These are phyloP conservation scores for Magnolia kwangsiensis DNA, from an alignment of 164 flowering plant species.

Conservation along the genomic window DNA sequence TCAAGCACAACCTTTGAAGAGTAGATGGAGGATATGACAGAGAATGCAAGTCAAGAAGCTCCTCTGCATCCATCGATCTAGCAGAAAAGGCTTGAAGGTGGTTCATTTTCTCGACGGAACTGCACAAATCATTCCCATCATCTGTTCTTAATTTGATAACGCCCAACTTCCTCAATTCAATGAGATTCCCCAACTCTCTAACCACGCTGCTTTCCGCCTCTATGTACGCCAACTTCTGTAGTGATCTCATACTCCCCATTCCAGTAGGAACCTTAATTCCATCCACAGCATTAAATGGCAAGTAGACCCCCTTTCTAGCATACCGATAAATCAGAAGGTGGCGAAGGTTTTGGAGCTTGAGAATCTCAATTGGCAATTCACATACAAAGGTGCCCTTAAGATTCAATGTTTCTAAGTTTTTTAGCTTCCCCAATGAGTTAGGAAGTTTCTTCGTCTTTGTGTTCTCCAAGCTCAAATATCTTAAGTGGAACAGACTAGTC, in stretches of 20 bases:
- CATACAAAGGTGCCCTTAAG: conserved; percentile 5
- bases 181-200: conserved; percentile 6
- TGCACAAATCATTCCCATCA: conserved; percentile 6
- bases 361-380: conserved; percentile 10
- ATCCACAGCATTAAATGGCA: background rate
- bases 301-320: background rate
- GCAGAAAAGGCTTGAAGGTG: conserved; percentile 1
- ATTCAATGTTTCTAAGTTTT: conserved; percentile 8
- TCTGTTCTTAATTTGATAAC: background rate
- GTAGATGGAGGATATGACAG: background rate
- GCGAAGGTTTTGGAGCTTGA: conserved; percentile 7
- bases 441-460: conserved; percentile 10
- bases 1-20: conserved; percentile 1
- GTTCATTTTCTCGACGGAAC: conserved; percentile 6
- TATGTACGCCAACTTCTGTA: conserved; percentile 11
- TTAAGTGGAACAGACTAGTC: background rate
- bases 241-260: conserved; percentile 1
- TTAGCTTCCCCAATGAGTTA: conserved; percentile 8
- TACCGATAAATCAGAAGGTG: conserved; percentile 9
- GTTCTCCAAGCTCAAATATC: conserved; percentile 8
- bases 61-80: background rate
- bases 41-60: conserved; percentile 4
- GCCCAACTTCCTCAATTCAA: conserved; percentile 5
- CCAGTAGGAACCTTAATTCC: conserved; percentile 4
- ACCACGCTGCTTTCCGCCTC: conserved; percentile 1